These are phyloP conservation scores for Microcyclosporella mali DNA, from an alignment of 2,329 filamentous ascomycete genomes.

Conservation along the genomic window DNA sequence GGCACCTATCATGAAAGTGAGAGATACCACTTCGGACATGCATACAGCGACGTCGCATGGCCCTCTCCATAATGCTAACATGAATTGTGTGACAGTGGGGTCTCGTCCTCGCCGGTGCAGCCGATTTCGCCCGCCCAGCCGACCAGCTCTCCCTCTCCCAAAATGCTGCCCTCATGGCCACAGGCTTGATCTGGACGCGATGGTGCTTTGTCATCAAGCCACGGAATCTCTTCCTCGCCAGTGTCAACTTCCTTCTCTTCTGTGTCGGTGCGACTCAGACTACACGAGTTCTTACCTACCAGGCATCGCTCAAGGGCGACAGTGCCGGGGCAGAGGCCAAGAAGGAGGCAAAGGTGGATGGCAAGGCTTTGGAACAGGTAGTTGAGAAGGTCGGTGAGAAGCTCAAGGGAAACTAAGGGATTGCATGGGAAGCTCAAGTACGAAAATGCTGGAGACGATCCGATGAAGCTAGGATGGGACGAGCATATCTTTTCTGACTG, in stretches of 20 bases:
- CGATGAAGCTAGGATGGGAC: neutral
- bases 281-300: slow-evolving; percentile 64
- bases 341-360: slow-evolving; percentile 31
- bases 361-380: slow-evolving; percentile 28
- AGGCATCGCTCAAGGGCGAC: slow-evolving; percentile 54
- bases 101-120: slow-evolving; percentile 83
- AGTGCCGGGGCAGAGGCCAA: slow-evolving; percentile 39
- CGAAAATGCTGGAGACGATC: neutral
- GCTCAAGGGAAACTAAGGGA: slow-evolving; percentile 15
- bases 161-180: slow-evolving; percentile 83
- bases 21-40: slow-evolving; percentile 4
- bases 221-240: slow-evolving; percentile 82
- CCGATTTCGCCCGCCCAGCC: slow-evolving; percentile 84
- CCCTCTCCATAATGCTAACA: slow-evolving; percentile 4
- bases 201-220: slow-evolving; percentile 98
- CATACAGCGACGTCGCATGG: neutral
- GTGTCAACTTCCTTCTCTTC: slow-evolving; percentile 97
- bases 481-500: neutral
- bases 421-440: neutral
- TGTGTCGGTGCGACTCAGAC: slow-evolving; percentile 79
- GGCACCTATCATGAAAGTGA: slow-evolving; percentile 88
- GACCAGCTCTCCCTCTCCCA: slow-evolving; percentile 90
- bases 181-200: slow-evolving; percentile 93
- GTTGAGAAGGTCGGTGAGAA: slow-evolving; percentile 36
- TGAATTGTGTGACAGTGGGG: slow-evolving; percentile 58